Evolutionary conservation across 2,329 filamentous ascomycete species (phyloP), one percentile per base, ranked within the genome.

Genomic region (Epichloe brachyelytri): DNA sequence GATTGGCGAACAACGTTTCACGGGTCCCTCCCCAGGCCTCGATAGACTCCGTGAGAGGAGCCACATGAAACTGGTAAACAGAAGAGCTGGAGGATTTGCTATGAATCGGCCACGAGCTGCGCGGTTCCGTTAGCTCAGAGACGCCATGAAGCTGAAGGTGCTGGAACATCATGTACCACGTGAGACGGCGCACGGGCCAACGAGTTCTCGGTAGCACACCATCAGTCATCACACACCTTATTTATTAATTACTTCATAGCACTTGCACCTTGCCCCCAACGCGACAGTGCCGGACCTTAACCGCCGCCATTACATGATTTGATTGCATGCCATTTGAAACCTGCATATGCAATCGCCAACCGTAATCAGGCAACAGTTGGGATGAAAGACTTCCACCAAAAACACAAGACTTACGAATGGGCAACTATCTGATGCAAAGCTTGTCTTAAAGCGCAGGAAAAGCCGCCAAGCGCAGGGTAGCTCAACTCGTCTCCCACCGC

Each of bases 161-260:
- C 47, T 50, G 52, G 51, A 51, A 26, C 40, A 48, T 48, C 38
- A 37, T 34, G 49, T 49, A 54, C 52, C 58, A 59, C 58, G 57
- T 60, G 58, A 59, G 57, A 49, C 46, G 46, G 49, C 48, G 58
- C 58, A 60, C 58, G 54, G 57, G 51, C 58, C 57, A 60, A n/a
- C 36, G 7, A 38, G 36, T n/a, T 38, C 36, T 30, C 26, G 8
- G 26, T 30, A 30, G 10, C 26, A 30, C 22, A 26, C 5, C 22
- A 30, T 3, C 36, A 26, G 26, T 26, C 1, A 26, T 26, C 26
- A 26, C 36, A 26, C 22, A 26, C 20, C 4, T 22, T 1, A 22
- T 5, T 4, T 5, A 4, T 22, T 1, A 22, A 22, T 4, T 5
- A 4, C 20, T 22, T 4, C 5, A 22, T 22, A 6, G 22, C 22